Base-by-base conservation (phyloP, 345 rosid species). In the Mercurialis annua region DNA sequence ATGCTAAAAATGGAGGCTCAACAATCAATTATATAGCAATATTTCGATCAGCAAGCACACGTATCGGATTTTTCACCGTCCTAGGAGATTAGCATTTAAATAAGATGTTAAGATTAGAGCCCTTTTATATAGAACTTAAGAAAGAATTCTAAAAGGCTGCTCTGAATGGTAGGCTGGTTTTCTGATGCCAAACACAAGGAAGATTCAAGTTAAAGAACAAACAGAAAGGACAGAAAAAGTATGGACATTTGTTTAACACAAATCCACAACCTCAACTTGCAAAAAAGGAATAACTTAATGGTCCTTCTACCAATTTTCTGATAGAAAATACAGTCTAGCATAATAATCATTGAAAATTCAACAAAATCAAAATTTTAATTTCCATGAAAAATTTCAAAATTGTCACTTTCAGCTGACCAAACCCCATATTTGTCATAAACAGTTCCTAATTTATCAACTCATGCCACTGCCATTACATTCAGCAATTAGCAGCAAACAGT, bases 231-330 rank as follows among this genome's bases (percentile, higher is more conserved):
- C 73, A 78, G 76, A 68, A 71, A 79, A 81, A 67, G 66, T 65
- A 64, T 75, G 82, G 87, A 51, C 84, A 81, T 64, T 65, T 77
- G 74, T 60, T 24, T 7, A 64, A 80, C 76, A 75, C 70, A 73
- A 73, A 68, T 69, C 82, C 86, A 86, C 80, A 79, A 77, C 78
- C 64, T 48, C 92, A 85, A 85, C 86, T 88, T 83, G 95, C 87
- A 48, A 50, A 46, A 14, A 69, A 69, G 59, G 38, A 59, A 72
- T 34, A 69, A 59, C 50, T 26, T 38, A 80, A 68, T 76, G 82
- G 73, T 66, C 78, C 74, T 67, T 33, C 30, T 31, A 67, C 48
- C 23, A 63, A 70, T 51, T 53, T 74, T 63, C 71, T 70, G 15
- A 65, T 55, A 27, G 30, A n/a, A 10, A 53, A 30, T 59, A 68